Conservation (phyloP, 73 alveolate genomes). For the Stentor coeruleus region DNA sequence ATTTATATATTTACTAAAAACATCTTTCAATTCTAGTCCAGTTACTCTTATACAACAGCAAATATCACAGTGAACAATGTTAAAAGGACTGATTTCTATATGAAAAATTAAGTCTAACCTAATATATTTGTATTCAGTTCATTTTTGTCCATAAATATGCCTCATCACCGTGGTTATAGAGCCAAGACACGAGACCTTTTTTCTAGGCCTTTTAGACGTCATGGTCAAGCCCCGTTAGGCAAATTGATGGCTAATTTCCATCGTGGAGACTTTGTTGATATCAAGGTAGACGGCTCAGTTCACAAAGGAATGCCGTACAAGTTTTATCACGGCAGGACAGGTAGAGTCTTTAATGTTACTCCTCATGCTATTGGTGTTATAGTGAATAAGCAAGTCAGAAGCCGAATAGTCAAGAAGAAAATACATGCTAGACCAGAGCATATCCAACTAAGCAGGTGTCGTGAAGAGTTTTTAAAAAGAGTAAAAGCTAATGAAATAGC, state of each 20-base stretch:
- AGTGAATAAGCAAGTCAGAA: conserved; percentile 78
- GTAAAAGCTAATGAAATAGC: conserved; percentile 81
- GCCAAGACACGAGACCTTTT: conserved; percentile 72
- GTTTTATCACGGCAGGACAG: conserved; percentile 91
- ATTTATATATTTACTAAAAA: no score
- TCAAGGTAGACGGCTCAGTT: conserved; percentile 84
- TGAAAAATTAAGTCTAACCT: no score
- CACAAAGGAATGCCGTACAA: conserved; percentile 90
- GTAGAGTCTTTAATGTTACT: conserved; percentile 82
- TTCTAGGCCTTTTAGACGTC: conserved; percentile 52
- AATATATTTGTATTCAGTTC: no score
- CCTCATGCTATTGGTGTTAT: conserved; percentile 79
- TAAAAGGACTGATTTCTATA: no score
- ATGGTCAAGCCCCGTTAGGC: conserved; percentile 53
- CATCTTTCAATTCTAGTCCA: no score
- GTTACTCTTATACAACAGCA: no score
- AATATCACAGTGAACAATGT: no score
- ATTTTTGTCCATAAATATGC: no score
- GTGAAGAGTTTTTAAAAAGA: conserved; percentile 94
- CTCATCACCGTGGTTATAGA: conserved; percentile 54
- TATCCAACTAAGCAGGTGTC: conserved; percentile 83
- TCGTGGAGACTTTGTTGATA: conserved; percentile 88
- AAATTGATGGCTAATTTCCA: conserved; percentile 54
- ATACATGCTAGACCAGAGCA: conserved; percentile 90
- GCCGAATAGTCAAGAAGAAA: conserved; percentile 80